These are phyloP conservation scores for Aspergillus sp. DNA, from an alignment of 2,329 filamentous ascomycete species.

Conservation along the genomic window DNA sequence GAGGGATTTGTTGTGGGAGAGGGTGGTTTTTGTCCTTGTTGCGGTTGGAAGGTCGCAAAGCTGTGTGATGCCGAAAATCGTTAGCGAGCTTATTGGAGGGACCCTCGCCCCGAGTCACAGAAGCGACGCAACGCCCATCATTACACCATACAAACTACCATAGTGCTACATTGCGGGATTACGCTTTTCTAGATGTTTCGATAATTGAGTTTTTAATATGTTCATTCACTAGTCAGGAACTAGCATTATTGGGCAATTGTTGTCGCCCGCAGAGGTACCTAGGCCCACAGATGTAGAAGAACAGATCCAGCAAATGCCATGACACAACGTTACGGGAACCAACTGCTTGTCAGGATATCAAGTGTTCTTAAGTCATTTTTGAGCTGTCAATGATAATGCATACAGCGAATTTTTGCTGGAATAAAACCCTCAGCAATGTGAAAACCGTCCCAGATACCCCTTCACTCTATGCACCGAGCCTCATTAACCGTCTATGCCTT, in stretches of 20 bases:
- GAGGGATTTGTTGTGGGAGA: conserved; percentile 40
- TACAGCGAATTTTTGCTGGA: conserved; percentile 46
- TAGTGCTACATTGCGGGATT: neutral
- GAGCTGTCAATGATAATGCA: conserved; percentile 47
- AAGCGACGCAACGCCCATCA: conserved; percentile 32
- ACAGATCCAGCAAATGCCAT: conserved; percentile 22
- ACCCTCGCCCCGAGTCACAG: conserved; percentile 37
- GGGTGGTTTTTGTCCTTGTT: conserved; percentile 43
- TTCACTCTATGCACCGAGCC: conserved; percentile 49
- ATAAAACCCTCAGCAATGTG: conserved; percentile 41
- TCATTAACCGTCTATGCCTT: conserved; percentile 56
- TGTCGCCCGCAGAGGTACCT: conserved; percentile 19
- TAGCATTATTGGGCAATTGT: conserved; percentile 10
- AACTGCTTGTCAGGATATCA: conserved; percentile 41
- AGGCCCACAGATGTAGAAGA: conserved; percentile 22
- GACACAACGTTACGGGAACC: conserved; percentile 27
- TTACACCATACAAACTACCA: conserved; percentile 16
- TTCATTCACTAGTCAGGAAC: neutral
- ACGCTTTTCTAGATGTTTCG: neutral
- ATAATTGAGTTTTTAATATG: neutral
- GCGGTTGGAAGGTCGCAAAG: conserved; percentile 41
- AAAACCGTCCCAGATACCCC: conserved; percentile 47
- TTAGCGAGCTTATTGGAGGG: conserved; percentile 45
- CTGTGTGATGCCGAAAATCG: conserved; percentile 51
- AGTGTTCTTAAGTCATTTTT: conserved; percentile 48